Base-by-base conservation (phyloP, 2,329 filamentous ascomycete genomes). In the Neurospora sp. region DNA sequence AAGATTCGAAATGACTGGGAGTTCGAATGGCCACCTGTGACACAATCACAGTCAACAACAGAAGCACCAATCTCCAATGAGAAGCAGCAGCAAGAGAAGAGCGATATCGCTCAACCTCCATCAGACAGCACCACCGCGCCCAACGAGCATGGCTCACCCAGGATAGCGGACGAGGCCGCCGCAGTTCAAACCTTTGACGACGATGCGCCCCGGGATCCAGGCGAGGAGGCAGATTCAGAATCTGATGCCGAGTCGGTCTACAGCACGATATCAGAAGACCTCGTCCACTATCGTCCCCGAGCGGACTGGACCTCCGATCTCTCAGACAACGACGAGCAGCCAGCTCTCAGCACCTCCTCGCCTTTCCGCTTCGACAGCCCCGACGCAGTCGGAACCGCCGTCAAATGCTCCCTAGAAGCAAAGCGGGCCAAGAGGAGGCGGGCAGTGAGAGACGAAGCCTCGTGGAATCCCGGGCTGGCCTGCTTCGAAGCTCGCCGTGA, bases 391-490 rank as follows among this genome's bases (percentile, higher is more conserved):
- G 85, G 82, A 1, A 74, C 77, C 1, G 77, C 80, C 8, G 77
- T 85, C 19, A 79, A 81, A 67, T 76, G 80, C 6, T 79, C 81
- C 1, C 77, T 82, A 4, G 77, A 83, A 4, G 83, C 85, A 65
- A 84, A 85, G 70, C 85, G 84, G 71, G 83, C 87, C 41, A 85
- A 84, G 72, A 83, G 87, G 57, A 83, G 88, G 69, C 86, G 83
- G 74, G 85, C 83, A 67, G 77, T 87, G 67, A 85, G 87, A 72
- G 87, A 88, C 69, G 90, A 92, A 81, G 86, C 89, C 81, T 79
- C 82, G 38, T 96, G 91, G 89, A 98, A 97, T 76, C 84, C 90
- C 43, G 95, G 95, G 0, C 79, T 97, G 70, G 86, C 89, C n/a
- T 91, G 91, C 78, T 98, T 92, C 80, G 87, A 89, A 71, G 87